Conservation (phyloP, 768 basidiomycete genomes). For the Russula emetica region DNA sequence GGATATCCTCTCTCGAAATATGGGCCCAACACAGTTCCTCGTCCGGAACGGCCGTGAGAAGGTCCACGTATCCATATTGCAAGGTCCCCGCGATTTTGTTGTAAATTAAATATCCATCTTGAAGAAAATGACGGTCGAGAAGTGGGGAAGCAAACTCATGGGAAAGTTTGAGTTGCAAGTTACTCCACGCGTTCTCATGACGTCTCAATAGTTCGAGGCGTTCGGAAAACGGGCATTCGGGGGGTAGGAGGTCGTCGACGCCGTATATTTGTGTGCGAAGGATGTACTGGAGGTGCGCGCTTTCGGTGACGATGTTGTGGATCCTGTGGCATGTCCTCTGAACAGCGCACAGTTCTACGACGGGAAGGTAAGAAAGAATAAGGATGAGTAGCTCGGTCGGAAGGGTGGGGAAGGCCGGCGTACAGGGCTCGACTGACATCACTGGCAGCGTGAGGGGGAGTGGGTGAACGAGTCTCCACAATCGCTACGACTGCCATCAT, state of each 20-base stretch:
- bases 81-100: neutral
- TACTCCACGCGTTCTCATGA: slow-evolving; percentile 18
- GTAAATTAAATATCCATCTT: slow-evolving; percentile 18
- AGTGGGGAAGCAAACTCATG: neutral
- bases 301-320: slow-evolving; percentile 1
- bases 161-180: slow-evolving; percentile 1
- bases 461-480: no score
- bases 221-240: slow-evolving; percentile 9
- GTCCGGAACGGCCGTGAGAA: neutral
- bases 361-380: slow-evolving; percentile 13
- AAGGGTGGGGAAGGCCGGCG: slow-evolving; percentile 4
- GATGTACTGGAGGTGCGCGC: slow-evolving; percentile 16
- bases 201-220: slow-evolving; percentile 13
- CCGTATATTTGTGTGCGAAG: slow-evolving; percentile 8
- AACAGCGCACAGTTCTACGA: slow-evolving; percentile 6
- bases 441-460: neutral
- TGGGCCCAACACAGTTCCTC: slow-evolving; percentile 5
- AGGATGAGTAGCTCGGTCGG: slow-evolving; percentile 18
- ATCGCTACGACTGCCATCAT: no score
- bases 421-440: slow-evolving; percentile 3
- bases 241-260: slow-evolving; percentile 15
- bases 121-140: neutral
- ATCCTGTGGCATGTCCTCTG: slow-evolving; percentile 13
- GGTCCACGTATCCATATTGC: slow-evolving; percentile 16
- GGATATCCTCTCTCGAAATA: neutral